Base-by-base conservation (phyloP, 768 basidiomycete genomes). In the Pholiota molesta region DNA sequence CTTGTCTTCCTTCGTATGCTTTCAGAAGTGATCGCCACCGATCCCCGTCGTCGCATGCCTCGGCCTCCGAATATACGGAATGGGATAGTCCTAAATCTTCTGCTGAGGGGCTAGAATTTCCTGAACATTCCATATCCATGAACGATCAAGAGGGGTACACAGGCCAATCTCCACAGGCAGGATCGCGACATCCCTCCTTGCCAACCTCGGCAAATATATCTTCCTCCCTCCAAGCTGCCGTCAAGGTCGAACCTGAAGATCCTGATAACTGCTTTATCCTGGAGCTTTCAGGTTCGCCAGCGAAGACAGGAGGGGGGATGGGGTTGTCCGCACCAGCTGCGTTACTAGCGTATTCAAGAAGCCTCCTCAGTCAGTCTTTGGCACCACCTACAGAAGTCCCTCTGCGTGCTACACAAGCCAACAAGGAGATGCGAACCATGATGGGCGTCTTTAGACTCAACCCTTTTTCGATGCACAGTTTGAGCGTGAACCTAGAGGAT, bases 401-500 rank as follows among this genome's bases (percentile, higher is more conserved):
- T 8, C 81, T 91, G 14, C 88, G 91, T 51, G 91, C 90, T 8
- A 91, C 89, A 0, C 87, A 91, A 68, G 91, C 90, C 1, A 80
- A 83, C 63, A 80, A 83, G 51, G 80, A 83, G 47, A 91, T 91
- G 91, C 83, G 87, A 57, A 76, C 78, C 52, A 86, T 91, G 86
- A 93, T 93, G 91, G 84, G 84, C 45, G 85, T 87, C 21, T 90
- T 92, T 72, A 83, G 91, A 8, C 80, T 92, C 66, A 88, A 92
- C 72, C 90, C 89, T 0, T 92, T 92, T 66, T 82, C 89, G 23
- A 84, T 87, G 76, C 86, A 89, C 65, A 84, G 78, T 61, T 55
- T 72, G 47, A 69, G 69, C 62, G 62, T 65, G 23, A 58, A 51
- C 19, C 55, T 51, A 7, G 61, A 62, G 49, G 62, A 40, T 11